Evolutionary conservation across 306 rosid genomes (phyloP).

Genomic region (Alnus rubra): DNA sequence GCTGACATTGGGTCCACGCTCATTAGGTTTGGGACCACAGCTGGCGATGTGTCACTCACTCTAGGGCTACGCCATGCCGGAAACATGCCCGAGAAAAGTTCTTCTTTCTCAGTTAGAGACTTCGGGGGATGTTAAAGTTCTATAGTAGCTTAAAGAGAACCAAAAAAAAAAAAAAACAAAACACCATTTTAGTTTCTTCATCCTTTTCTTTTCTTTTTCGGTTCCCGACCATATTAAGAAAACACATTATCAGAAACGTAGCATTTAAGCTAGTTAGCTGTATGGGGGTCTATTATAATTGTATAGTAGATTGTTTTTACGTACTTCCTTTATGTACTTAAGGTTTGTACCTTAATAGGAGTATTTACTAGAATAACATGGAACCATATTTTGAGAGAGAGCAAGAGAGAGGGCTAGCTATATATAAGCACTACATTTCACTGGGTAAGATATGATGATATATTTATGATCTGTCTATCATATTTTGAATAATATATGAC

Average conservation of each 20-base stretch:
- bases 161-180: conserved; percentile 21
- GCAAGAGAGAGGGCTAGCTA: neutral
- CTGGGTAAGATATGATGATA: neutral
- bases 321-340: conserved; percentile 34
- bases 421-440: neutral
- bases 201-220: conserved; percentile 28
- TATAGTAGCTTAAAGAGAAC: conserved; percentile 14
- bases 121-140: conserved; percentile 61
- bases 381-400: conserved; percentile 14
- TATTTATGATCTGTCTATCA: neutral
- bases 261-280: conserved; percentile 35
- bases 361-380: conserved; percentile 32
- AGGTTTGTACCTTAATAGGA: conserved; percentile 30
- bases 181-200: conserved; percentile 6
- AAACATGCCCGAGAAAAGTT: conserved; percentile 59
- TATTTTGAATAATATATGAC: conserved; percentile 11
- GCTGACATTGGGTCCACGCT: conserved; percentile 64
- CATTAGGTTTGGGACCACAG: conserved; percentile 82
- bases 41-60: conserved; percentile 97
- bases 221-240: conserved; percentile 23
- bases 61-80: conserved; percentile 97
- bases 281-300: conserved; percentile 52
- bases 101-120: conserved; percentile 80
- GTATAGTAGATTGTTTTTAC: conserved; percentile 55
- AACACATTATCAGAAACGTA: conserved; percentile 38